Conservation (phyloP, 2,329 filamentous ascomycete genomes). For the Leptographium lundbergii region DNA sequence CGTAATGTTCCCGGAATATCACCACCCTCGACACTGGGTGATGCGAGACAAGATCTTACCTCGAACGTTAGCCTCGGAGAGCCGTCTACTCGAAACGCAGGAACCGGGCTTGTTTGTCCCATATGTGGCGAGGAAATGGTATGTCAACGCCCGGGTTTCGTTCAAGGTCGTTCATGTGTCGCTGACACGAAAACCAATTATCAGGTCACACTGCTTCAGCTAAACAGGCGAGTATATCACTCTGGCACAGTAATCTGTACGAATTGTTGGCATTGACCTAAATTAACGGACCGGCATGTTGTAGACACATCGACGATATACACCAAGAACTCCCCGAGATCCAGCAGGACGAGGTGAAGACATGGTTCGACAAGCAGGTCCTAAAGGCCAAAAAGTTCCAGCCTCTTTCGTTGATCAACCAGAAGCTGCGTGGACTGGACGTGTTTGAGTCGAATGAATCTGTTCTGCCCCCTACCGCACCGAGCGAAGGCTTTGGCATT, state of each 20-base stretch:
- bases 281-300: background rate
- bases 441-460: conserved; percentile 89
- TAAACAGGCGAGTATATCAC: conserved; percentile 52
- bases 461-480: conserved; percentile 19
- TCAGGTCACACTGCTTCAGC: conserved; percentile 78
- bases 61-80: conserved; percentile 62
- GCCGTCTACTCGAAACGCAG: conserved; percentile 41
- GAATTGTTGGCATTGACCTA: too few relatives aligned
- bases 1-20: conserved; percentile 41
- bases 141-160: conserved; percentile 13
- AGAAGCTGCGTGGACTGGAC: conserved; percentile 83
- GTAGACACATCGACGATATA: conserved; percentile 62
- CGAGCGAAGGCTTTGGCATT: conserved; percentile 18
- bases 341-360: conserved; percentile 88
- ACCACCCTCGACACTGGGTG: conserved; percentile 46
- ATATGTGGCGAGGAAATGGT: conserved; percentile 99
- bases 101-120: conserved; percentile 72
- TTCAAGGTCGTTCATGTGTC: background rate
- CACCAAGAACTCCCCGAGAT: conserved; percentile 83
- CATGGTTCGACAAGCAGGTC: conserved; percentile 93
- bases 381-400: conserved; percentile 88
- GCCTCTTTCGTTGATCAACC: conserved; percentile 79
- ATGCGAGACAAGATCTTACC: conserved; percentile 63
- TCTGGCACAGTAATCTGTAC: background rate
- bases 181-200: background rate